Base-by-base conservation (phyloP, 106 monocot genomes). In the Xerophyta viscosa region DNA sequence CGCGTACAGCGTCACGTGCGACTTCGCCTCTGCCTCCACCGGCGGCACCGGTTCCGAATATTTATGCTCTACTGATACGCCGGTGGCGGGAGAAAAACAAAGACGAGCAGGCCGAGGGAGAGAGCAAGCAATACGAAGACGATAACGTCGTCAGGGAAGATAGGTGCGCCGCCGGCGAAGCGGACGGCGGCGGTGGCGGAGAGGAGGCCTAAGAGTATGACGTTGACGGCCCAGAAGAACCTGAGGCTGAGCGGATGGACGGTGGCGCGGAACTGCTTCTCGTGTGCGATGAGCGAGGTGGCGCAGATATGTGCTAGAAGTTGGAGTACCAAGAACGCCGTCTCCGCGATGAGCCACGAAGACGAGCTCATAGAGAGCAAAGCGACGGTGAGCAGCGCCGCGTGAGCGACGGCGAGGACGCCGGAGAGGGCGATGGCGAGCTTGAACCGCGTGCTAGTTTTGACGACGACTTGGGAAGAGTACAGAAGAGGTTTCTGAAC, bases 161-260 rank as follows among this genome's bases (percentile, higher is more conserved):
- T 56, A n/a, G 64, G 31, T 8, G 39, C 60, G 20, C 81, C 69
- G 52, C 52, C 31, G 59, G 56, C 13, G 57, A 88, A 29, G 15
- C 84, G 74, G 24, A 66, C 37, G 56, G 73, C 22, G 27, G 88
- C 49, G 46, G 84, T 62, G 50, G 54, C 56, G 24, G 73, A 55
- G 64, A 76, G 27, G 29, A 88, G 75, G 24, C 63, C 29, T 48
- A 69, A 36, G 31, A 81, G 24, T 29, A 77, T 0, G 55, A 78
- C 71, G 45, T 46, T 56, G 27, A 41, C 46, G 68, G 60, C 4
- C 81, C 83, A 96, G 65, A 72, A 96, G 51, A 71, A 11, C 1
- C 94, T 74, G 37, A 96, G 71, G 8, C 71, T 37, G 7, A 53
- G 28, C 0, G 87, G 79, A 46, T 87, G 92, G 8, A 53, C 30